phyloP scores from a whole-genome alignment of 75 land plant genomes.

The Picea glauca region DNA sequence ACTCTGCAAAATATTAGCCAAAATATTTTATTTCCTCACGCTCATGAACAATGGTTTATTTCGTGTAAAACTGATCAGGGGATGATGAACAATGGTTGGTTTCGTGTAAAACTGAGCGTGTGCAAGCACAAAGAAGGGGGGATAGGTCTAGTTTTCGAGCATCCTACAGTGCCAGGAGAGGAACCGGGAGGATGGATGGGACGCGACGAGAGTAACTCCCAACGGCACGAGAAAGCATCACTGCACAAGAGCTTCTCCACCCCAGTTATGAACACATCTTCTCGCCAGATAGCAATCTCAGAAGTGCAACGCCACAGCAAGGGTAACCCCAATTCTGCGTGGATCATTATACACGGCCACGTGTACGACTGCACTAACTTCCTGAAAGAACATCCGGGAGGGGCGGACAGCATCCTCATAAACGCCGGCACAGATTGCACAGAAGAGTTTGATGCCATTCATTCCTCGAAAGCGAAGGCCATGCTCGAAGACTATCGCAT shows the following conservation, averaged over 20 bases:
- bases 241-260: slow-evolving; percentile 63
- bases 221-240: neutral
- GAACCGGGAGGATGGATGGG: slow-evolving; percentile 96
- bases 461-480: slow-evolving; percentile 84
- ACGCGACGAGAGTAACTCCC: slow-evolving; percentile 25
- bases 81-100: slow-evolving; percentile 99
- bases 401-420: slow-evolving; percentile 84
- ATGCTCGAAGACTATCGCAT: slow-evolving; percentile 77
- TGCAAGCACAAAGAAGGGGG: slow-evolving; percentile 69
- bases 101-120: slow-evolving; percentile 60
- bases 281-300: slow-evolving; percentile 42
- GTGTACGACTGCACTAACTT: slow-evolving; percentile 94
- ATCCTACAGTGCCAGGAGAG: slow-evolving; percentile 86
- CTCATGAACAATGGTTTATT: neutral
- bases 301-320: slow-evolving; percentile 69
- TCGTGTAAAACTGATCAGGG: slow-evolving; percentile 42
- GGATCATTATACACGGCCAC: slow-evolving; percentile 73
- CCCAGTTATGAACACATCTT: slow-evolving; percentile 47
- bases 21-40: neutral
- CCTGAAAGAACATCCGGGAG: slow-evolving; percentile 92
- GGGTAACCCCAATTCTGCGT: slow-evolving; percentile 55
- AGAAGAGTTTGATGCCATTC: slow-evolving; percentile 96
- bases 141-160: slow-evolving; percentile 78
- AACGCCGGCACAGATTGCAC: slow-evolving; percentile 91
- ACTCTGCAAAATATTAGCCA: neutral